These are phyloP conservation scores for Podospora pseudoanserina DNA, from an alignment of 495 filamentous ascomycete genomes.

Conservation along the genomic window DNA sequence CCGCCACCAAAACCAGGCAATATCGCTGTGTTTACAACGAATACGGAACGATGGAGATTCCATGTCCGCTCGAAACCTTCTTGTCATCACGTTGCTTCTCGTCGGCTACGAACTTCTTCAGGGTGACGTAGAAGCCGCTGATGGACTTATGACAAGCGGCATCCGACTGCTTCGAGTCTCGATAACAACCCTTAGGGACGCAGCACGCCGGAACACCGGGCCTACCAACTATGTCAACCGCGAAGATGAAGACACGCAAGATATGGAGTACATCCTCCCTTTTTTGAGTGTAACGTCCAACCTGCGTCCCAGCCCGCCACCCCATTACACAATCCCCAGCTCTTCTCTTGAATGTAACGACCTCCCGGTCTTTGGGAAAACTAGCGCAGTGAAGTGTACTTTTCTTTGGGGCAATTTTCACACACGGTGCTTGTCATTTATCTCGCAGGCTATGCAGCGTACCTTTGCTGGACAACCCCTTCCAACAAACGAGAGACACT, in stretches of 20 bases:
- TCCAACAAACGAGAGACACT: neutral
- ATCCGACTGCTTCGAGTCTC: slow-evolving; percentile 13
- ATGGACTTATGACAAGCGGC: slow-evolving; percentile 19
- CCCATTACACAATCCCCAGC: neutral
- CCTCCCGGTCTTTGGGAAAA: neutral
- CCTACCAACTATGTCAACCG: neutral
- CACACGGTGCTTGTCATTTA: slow-evolving; percentile 3
- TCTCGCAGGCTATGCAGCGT: slow-evolving; percentile 8
- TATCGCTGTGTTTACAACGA: slow-evolving; percentile 25
- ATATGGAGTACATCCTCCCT: slow-evolving; percentile 13
- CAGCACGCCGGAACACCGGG: neutral
- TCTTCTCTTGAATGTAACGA: neutral
- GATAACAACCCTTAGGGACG: slow-evolving; percentile 7
- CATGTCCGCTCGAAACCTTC: slow-evolving; percentile 18
- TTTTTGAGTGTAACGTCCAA: neutral
- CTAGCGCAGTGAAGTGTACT: slow-evolving; percentile 3
- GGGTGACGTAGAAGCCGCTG: slow-evolving; percentile 28
- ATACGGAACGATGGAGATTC: slow-evolving; percentile 13
- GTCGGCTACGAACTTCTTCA: slow-evolving; percentile 31
- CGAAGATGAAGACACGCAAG: neutral
- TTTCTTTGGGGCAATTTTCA: slow-evolving; percentile 9
- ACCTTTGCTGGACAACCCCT: neutral
- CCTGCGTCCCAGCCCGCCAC: neutral
- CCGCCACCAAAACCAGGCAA: slow-evolving; percentile 28
- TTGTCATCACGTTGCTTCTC: slow-evolving; percentile 24